Conservation (phyloP, 208 protist species). For the Phytomonas sp. region DNA sequence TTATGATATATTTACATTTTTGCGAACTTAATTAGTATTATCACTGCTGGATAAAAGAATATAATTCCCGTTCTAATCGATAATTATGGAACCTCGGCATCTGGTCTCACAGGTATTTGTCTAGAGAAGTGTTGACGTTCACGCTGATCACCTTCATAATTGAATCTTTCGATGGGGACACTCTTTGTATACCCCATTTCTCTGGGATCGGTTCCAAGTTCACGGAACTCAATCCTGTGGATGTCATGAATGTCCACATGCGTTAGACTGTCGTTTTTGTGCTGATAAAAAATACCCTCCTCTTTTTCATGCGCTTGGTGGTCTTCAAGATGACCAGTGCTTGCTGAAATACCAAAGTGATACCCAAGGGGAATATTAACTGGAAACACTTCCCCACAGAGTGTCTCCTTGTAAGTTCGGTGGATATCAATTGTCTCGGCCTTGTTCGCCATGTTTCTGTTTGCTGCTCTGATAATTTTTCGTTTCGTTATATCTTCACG, state of each 20-base stretch:
- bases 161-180: slow-evolving; percentile 67
- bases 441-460: slow-evolving; percentile 14
- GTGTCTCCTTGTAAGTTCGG: slow-evolving; percentile 53
- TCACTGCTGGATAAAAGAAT: background rate
- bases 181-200: slow-evolving; percentile 72
- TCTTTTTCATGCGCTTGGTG: background rate
- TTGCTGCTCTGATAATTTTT: slow-evolving; percentile 12
- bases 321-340: slow-evolving; percentile 37
- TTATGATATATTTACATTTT: background rate
- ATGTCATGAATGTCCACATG: slow-evolving; percentile 79
- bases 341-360: slow-evolving; percentile 73
- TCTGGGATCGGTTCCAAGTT: slow-evolving; percentile 57
- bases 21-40: slow-evolving; percentile 5
- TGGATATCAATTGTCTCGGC: slow-evolving; percentile 26
- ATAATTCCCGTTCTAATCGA: background rate
- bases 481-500: slow-evolving; percentile 39
- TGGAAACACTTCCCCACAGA: slow-evolving; percentile 69
- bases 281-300: slow-evolving; percentile 12
- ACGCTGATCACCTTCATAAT: slow-evolving; percentile 50
- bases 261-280: slow-evolving; percentile 17
- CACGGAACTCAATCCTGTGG: slow-evolving; percentile 55
- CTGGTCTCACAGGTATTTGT: slow-evolving; percentile 47
- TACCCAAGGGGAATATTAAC: slow-evolving; percentile 47
- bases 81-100: slow-evolving; percentile 23
- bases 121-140: slow-evolving; percentile 67